These are phyloP conservation scores for Venturia carpophila DNA, from an alignment of 2,329 filamentous ascomycete genomes.

Conservation along the genomic window DNA sequence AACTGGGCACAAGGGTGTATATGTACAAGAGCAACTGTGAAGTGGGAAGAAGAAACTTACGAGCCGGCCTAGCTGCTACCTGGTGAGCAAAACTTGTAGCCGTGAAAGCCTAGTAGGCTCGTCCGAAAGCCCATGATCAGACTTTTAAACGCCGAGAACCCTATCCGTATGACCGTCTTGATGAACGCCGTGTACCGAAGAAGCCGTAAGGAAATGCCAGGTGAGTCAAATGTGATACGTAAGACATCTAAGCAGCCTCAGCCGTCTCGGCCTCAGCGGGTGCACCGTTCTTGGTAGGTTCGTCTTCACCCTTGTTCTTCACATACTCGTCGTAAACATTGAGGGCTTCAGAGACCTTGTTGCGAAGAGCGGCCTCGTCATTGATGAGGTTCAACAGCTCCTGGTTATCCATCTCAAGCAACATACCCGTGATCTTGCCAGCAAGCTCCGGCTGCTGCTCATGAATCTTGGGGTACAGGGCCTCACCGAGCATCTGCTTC, in stretches of 20 bases:
- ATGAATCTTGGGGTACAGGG: conserved; percentile 97
- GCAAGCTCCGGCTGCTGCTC: conserved; percentile 89
- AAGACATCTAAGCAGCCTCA: conserved; percentile 14
- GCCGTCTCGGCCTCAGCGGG: conserved; percentile 18
- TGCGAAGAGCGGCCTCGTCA: conserved; percentile 78
- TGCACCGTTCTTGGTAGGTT: conserved; percentile 20
- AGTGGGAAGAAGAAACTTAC: conserved; percentile 3
- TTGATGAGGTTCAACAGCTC: conserved; percentile 90
- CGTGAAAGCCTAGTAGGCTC: not conserved
- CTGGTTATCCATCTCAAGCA: conserved; percentile 96
- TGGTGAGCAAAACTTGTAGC: not conserved
- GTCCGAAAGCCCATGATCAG: not conserved
- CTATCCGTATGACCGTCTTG: conserved; percentile 6
- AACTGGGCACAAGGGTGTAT: conserved; percentile 10
- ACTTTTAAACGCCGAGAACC: conserved; percentile 9
- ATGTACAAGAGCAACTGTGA: not conserved
- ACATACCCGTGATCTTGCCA: conserved; percentile 99
- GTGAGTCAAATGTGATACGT: not conserved
- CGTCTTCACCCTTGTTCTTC: conserved; percentile 62
- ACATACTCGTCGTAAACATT: conserved; percentile 98
- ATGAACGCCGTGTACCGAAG: not conserved
- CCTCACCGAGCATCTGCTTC: conserved; percentile 98
- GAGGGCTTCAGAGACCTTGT: conserved; percentile 96
- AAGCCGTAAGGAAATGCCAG: not conserved
- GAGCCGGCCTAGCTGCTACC: conserved; percentile 5